Conservation (phyloP, 306 rosid genomes). For the Dryas alaskensis region DNA sequence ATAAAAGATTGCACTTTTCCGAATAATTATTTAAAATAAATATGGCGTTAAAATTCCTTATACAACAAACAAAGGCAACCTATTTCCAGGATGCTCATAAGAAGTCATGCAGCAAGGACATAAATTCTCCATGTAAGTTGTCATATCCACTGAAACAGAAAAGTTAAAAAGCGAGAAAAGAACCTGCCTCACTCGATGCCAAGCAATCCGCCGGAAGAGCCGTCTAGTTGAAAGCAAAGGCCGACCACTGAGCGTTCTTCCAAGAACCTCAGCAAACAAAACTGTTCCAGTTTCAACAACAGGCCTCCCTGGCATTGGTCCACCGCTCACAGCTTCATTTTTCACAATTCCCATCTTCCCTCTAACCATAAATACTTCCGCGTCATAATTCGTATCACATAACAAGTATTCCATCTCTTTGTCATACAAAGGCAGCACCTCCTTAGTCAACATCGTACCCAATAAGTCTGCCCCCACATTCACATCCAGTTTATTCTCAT, state of each 20-base stretch:
- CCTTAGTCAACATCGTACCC: conserved; percentile 96
- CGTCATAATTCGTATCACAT: conserved; percentile 56
- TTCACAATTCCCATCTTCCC: conserved; percentile 88
- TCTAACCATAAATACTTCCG: conserved; percentile 47
- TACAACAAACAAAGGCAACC: not conserved
- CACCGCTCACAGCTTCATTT: conserved; percentile 55
- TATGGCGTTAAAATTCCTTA: not conserved
- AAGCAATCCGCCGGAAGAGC: conserved; percentile 71
- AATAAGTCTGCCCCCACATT: conserved; percentile 84
- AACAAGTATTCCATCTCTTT: conserved; percentile 81
- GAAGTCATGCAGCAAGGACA: conserved; percentile 25
- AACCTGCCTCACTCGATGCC: conserved; percentile 99
- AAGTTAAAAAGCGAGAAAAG: conserved; percentile 50
- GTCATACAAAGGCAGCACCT: conserved; percentile 84
- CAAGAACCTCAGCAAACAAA: conserved; percentile 95
- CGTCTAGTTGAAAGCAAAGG: conserved; percentile 90
- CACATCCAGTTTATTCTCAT: conserved; percentile 84
- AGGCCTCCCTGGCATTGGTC: conserved; percentile 53
- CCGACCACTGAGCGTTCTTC: conserved; percentile 87
- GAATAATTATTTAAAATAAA: not conserved
- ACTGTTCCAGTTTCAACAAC: conserved; percentile 78
- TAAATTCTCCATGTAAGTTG: conserved; percentile 18
- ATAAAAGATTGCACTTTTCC: not conserved
- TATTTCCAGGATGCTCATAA: not conserved
- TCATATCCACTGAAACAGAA: conserved; percentile 23